Percentiles rank a stretch among this genome's conserved stretches.
phyloP scores from a whole-genome alignment of 2,329 filamentous ascomycete species.

The Scolecobasidium constrictum region DNA sequence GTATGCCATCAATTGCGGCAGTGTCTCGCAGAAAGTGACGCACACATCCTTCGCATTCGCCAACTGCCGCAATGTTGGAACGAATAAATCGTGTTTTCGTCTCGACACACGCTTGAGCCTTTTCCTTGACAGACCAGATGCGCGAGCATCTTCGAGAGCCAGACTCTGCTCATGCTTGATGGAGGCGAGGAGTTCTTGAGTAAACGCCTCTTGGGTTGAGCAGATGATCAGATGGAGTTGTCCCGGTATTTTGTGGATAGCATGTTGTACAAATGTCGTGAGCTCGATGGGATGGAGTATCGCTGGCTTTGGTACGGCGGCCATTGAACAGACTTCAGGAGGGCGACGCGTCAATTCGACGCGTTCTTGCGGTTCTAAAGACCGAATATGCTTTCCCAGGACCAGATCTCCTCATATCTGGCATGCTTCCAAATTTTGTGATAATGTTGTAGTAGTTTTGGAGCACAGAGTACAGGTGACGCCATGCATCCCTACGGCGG shows the following conservation, averaged over 20 bases:
- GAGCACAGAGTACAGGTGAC: too few relatives aligned
- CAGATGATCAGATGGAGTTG: conserved; percentile 54
- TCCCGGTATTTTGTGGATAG: background rate
- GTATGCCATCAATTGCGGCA: conserved; percentile 68
- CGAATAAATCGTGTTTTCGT: conserved; percentile 11
- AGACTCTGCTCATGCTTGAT: conserved; percentile 20
- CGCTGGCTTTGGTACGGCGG: background rate
- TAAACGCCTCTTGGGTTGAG: conserved; percentile 52
- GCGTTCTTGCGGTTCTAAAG: too few relatives aligned
- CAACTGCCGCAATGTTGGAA: conserved; percentile 31
- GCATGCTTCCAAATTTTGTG: too few relatives aligned
- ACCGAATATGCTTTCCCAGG: too few relatives aligned
- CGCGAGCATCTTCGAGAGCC: conserved; percentile 7
- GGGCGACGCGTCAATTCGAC: too few relatives aligned
- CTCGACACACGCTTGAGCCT: conserved; percentile 7
- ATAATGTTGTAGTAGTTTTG: too few relatives aligned
- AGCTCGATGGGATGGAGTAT: conserved; percentile 1
- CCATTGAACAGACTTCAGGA: too few relatives aligned
- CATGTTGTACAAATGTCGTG: background rate
- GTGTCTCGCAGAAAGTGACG: conserved; percentile 61
- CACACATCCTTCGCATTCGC: conserved; percentile 58
- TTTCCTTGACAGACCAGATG: conserved; percentile 2
- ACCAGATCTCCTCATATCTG: too few relatives aligned
- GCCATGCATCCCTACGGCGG: too few relatives aligned
- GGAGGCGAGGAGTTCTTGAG: conserved; percentile 45